Evolutionary conservation across 176 grass and related monocot species (phyloP).

Genomic region (Oropetium thomaeum): DNA sequence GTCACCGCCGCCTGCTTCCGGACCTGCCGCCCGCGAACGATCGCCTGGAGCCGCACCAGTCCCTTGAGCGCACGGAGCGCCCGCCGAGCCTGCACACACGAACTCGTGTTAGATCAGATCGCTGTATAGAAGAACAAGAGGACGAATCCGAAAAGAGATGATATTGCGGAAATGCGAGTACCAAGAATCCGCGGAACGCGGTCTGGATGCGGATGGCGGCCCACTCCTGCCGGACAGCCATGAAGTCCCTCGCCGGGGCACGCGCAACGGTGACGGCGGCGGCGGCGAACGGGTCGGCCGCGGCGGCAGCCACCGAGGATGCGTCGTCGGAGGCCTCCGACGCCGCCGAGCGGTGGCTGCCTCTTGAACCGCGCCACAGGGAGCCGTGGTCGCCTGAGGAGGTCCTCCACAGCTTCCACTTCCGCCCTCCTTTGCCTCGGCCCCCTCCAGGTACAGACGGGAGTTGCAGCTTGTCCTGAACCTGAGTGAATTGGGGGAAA

Average conservation of each 20-base stretch:
- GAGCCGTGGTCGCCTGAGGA: constrained; percentile 57
- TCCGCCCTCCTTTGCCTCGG: constrained; percentile 49
- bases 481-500: neutral
- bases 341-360: constrained; percentile 41
- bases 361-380: constrained; percentile 41
- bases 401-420: constrained; percentile 91
- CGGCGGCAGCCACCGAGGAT: constrained; percentile 43
- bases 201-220: constrained; percentile 91
- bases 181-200: constrained; percentile 83
- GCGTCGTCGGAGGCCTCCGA: constrained; percentile 69
- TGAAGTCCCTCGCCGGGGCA: constrained; percentile 86
- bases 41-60: constrained; percentile 87
- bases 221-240: constrained; percentile 83
- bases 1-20: constrained; percentile 93
- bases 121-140: neutral
- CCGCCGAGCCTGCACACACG: constrained; percentile 48
- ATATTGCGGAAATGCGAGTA: constrained; percentile 14
- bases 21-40: constrained; percentile 91
- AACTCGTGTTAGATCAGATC: neutral
- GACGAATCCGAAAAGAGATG: neutral
- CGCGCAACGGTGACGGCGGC: constrained; percentile 72
- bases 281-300: constrained; percentile 51
- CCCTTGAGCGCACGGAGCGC: constrained; percentile 77
- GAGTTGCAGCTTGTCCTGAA: constrained; percentile 37
- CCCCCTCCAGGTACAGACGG: constrained; percentile 14